Percentiles rank a stretch among this genome's conserved stretches.
Conservation (phyloP, 106 monocot genomes). For the Iris macrosiphon region DNA sequence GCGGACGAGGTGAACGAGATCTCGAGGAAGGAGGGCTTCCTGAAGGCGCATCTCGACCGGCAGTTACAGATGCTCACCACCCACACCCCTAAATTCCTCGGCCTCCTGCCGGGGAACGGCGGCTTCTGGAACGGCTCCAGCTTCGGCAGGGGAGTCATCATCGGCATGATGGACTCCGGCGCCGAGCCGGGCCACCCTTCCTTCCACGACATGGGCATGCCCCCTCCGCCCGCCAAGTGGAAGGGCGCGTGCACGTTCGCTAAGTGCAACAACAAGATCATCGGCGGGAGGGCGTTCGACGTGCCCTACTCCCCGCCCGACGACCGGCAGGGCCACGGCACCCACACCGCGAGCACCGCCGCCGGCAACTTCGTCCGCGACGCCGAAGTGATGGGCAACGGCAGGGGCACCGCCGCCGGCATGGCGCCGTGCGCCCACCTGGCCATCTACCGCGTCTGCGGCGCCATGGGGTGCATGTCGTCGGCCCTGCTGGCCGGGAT, state of each 20-base stretch:
- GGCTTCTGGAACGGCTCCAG: slow-evolving; percentile 11
- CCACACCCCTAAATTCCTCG: slow-evolving; percentile 48
- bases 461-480: background rate
- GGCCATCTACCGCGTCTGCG: slow-evolving; percentile 48
- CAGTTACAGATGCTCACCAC: slow-evolving; percentile 25
- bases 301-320: background rate
- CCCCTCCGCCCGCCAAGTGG: slow-evolving; percentile 26
- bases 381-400: slow-evolving; percentile 18
- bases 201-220: slow-evolving; percentile 26
- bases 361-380: slow-evolving; percentile 31
- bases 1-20: slow-evolving; percentile 21
- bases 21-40: slow-evolving; percentile 18
- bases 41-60: slow-evolving; percentile 26
- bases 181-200: slow-evolving; percentile 36
- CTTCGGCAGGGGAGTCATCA: slow-evolving; percentile 26
- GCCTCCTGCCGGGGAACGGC: background rate
- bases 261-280: slow-evolving; percentile 45
- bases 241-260: slow-evolving; percentile 32
- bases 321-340: slow-evolving; percentile 32
- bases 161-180: slow-evolving; percentile 46
- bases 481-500: slow-evolving; percentile 30
- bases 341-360: slow-evolving; percentile 51
- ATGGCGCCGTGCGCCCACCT: slow-evolving; percentile 51
- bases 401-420: slow-evolving; percentile 33
- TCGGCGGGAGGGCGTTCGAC: background rate